These are phyloP conservation scores for Simmondsia chinensis DNA, from an alignment of 148 eudicot genomes.

Conservation along the genomic window DNA sequence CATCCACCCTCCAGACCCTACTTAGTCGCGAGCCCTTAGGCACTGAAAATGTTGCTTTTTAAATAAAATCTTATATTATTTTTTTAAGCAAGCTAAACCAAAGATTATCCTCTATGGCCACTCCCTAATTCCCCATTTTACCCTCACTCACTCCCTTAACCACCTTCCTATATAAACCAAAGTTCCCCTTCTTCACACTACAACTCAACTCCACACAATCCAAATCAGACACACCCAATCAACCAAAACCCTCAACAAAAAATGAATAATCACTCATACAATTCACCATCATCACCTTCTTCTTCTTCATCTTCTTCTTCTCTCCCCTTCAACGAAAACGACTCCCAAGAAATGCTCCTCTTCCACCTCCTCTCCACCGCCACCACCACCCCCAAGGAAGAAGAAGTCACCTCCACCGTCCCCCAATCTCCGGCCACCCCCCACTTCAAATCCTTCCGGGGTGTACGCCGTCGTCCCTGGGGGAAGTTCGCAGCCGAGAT, in stretches of 20 bases:
- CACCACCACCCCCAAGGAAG: slow-evolving; percentile 17
- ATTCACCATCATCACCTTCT: not conserved
- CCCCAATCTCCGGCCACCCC: not conserved
- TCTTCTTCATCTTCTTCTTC: not conserved
- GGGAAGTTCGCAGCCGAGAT: slow-evolving; percentile 78
- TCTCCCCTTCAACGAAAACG: slow-evolving; percentile 55
- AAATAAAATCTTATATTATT: too few relatives aligned
- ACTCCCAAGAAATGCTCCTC: slow-evolving; percentile 62
- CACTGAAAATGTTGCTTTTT: too few relatives aligned
- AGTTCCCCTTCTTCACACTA: too few relatives aligned
- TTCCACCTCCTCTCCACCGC: slow-evolving; percentile 26
- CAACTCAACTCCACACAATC: too few relatives aligned
- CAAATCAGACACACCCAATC: too few relatives aligned
- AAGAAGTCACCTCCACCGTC: slow-evolving; percentile 27
- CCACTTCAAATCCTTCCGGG: slow-evolving; percentile 26
- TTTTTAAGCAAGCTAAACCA: too few relatives aligned
- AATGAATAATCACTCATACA: slow-evolving; percentile 4
- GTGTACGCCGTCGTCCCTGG: slow-evolving; percentile 70
- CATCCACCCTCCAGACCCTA: too few relatives aligned
- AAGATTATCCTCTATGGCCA: too few relatives aligned
- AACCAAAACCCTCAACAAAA: slow-evolving; percentile 10
- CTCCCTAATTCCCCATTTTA: too few relatives aligned
- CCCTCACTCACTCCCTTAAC: too few relatives aligned
- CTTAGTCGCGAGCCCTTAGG: too few relatives aligned
- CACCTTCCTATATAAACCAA: too few relatives aligned